Base-by-base conservation (phyloP, 2,329 filamentous ascomycete genomes). In the Claviceps purpurea region DNA sequence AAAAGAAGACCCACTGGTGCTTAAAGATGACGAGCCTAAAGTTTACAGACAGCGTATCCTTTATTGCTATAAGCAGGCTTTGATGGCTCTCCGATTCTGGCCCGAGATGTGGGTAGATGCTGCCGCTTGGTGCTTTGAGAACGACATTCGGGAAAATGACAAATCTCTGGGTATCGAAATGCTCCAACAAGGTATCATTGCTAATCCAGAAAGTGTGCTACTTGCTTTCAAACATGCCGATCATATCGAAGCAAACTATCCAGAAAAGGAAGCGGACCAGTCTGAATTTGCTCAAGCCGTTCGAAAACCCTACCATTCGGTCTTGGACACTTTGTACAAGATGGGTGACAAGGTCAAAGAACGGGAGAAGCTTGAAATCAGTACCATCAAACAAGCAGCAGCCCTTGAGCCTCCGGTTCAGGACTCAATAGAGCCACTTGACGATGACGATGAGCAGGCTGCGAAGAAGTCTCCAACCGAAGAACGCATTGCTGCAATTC, bases 81-180 rank as follows among this genome's bases (percentile, higher is more conserved):
- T 95, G 47, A 95, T 96, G 86, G 85, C 89, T 4, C 72, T 98
- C 52, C 83, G 90, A 49, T 98, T 97, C 68, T 93, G 91, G 80
- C 90, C 93, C 4, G 87, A 95, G 64, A 83, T 96, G 59, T 98
- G 93, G 93, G 90, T 89, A 49, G 89, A 96, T 55, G 91, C 89
- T 10, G 87, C 90, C 1, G 87, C 95, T 58, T 97, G 91, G 81
- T 95, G 88, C 66, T 89, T 89, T 61, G 78, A 85, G 51, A 89
- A 93, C 60, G 79, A 79, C 45, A 71, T 90, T 58, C 64, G 68
- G 10, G 71, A 81, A 45, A 84, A 89, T 39, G 77, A 77, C 46
- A 73, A 75, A 54, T 71, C 76, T 5, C 62, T 70, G 54, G 89
- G 89, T 11, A 80, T 85, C 24, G 81, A 88, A 10, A 87, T 97